Evolutionary conservation across 345 rosid species (phyloP), one percentile per base, ranked within the genome.

Genomic region (Kernera saxatilis): DNA sequence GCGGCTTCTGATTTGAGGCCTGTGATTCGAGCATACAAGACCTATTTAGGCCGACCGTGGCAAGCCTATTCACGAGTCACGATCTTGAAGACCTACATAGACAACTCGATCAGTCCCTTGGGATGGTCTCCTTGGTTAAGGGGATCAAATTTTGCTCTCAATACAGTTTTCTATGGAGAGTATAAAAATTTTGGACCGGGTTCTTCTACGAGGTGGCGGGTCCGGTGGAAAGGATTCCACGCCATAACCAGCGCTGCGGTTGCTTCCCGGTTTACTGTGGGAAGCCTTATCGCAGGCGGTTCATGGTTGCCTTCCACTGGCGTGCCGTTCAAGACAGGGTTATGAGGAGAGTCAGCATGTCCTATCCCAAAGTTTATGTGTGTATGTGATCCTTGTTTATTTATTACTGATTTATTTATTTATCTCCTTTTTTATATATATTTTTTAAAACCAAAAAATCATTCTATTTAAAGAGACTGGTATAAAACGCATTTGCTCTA

Each of bases 11-110:
- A 86, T 65, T 77, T 90, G 11, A 74, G 63, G 13, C 90, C 90
- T 5, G 85, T 85, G 70, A 78, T 79, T 11, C 4, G 64, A 3
- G 13, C 68, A 0, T 76, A 81, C 67, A 69, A 67, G 15, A 88
- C 97, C 1, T 90, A 84, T 71, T 57, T 90, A 35, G 97, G 97
- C 1, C 23, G 97, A 70, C 97, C 97, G 1, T 90, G 97, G 94
- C 85, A 83, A 76, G 63, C 78, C 1, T 90, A 86, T 57, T 88
- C 97, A 1, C 79, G 90, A 3, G 88, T 90, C 5, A 86, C 86
- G 3, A 54, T 88, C 44, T 32, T 90, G 14, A 71, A 75, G 64
- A 84, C 82, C 18, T 86, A 84, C 32, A 64, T 89, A 1, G 89
- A 71, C 21, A 48, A 76, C 21, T 81, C 80, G 0, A 66, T 89